A percentile compares a stretch with the other conserved stretches of the same genome.
Evolutionary conservation across 2,329 filamentous ascomycete genomes (phyloP).

Genomic region (Bipolaris cookei): DNA sequence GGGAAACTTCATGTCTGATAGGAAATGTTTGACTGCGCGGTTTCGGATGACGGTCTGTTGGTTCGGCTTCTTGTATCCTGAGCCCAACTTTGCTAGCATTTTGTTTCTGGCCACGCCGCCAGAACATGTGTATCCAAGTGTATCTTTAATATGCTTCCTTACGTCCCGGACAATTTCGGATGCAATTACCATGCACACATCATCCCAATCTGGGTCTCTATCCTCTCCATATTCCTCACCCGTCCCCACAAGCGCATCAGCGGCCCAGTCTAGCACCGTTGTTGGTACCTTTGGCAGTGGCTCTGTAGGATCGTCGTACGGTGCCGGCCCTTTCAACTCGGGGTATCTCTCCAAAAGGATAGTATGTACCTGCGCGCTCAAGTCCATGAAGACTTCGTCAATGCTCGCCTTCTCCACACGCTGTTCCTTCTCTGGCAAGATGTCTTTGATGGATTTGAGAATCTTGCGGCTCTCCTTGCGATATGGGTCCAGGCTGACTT

Average conservation of each 20-base stretch:
- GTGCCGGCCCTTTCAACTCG: conserved; percentile 70
- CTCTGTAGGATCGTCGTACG: conserved; percentile 75
- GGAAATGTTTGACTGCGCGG: conserved; percentile 78
- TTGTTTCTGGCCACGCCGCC: conserved; percentile 90
- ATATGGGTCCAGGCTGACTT: conserved; percentile 94
- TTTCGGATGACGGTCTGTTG: conserved; percentile 92
- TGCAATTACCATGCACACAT: conserved; percentile 83
- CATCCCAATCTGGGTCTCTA: conserved; percentile 93
- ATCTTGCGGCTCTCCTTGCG: conserved; percentile 84
- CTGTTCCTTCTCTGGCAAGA: conserved; percentile 68
- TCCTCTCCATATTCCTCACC: conserved; percentile 75
- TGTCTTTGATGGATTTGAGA: conserved; percentile 76
- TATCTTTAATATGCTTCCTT: conserved; percentile 69
- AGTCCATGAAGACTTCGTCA: conserved; percentile 93
- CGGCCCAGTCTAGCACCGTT: conserved; percentile 80
- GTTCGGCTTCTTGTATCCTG: conserved; percentile 90
- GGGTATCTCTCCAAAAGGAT: conserved; percentile 78
- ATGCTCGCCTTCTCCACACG: conserved; percentile 92
- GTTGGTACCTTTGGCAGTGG: conserved; percentile 74
- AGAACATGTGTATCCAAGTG: conserved; percentile 87
- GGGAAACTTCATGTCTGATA: conserved; percentile 87
- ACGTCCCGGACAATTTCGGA: conserved; percentile 86
- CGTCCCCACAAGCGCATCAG: conserved; percentile 81
- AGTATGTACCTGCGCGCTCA: conserved; percentile 82
- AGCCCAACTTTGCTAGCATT: conserved; percentile 92